Evolutionary conservation across 73 alveolate genomes (phyloP).

Genomic region (Symbiodinium pilosum): DNA sequence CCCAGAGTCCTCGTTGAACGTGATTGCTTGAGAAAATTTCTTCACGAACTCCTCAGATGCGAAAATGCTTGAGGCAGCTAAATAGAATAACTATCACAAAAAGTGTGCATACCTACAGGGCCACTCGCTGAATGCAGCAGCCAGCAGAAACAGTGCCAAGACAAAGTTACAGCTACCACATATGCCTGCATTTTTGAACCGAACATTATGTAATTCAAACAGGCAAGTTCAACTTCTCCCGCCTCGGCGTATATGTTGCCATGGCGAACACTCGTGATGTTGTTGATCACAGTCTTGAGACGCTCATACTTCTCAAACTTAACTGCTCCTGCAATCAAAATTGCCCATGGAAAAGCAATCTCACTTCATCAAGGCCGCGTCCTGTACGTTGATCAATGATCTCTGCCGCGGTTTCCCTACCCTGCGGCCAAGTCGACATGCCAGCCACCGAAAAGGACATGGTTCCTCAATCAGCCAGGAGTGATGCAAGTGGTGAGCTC

Average conservation of each 20-base stretch:
- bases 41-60: conserved; percentile 18
- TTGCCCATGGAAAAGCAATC: too few species aligned
- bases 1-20: conserved; percentile 47
- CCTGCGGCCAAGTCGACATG: conserved; percentile 90
- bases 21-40: conserved; percentile 50
- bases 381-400: conserved; percentile 72
- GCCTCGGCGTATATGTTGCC: conserved; percentile 88
- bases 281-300: conserved; percentile 69
- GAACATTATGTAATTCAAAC: too few species aligned
- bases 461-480: conserved; percentile 21
- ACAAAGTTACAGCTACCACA: too few species aligned
- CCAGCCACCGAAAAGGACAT: conserved; percentile 93
- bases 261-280: conserved; percentile 80
- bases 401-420: conserved; percentile 33
- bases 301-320: conserved; percentile 59
- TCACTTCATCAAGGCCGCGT: too few species aligned
- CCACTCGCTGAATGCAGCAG: too few species aligned
- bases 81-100: background rate
- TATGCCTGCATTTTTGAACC: too few species aligned
- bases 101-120: too few species aligned
- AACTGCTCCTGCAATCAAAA: conserved; percentile 21
- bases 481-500: too few species aligned
- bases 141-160: too few species aligned
- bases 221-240: too few species aligned
- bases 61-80: background rate